phyloP scores from a whole-genome alignment of 768 basidiomycete genomes.

The Coprinopsis strossmayeri region DNA sequence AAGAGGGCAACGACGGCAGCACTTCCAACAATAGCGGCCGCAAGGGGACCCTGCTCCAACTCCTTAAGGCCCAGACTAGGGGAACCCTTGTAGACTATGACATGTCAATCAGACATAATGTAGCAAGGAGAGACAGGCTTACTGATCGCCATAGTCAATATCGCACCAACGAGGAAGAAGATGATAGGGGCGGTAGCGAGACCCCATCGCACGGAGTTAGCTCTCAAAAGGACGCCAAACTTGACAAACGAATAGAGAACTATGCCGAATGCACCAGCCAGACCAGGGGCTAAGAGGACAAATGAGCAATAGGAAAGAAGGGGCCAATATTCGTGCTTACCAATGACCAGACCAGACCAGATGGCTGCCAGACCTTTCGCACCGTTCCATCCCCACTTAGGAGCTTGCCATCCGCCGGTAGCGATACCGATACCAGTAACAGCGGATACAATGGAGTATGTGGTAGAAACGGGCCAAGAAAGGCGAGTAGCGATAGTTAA shows the following conservation, averaged over 20 bases:
- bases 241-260: conserved; percentile 19
- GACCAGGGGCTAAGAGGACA: conserved; percentile 15
- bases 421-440: conserved; percentile 22
- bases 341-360: conserved; percentile 20
- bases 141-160: conserved; percentile 21
- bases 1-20: conserved; percentile 17
- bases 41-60: conserved; percentile 10
- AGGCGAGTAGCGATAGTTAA: conserved; percentile 19
- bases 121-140: background rate
- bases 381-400: conserved; percentile 22
- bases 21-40: conserved; percentile 18
- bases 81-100: conserved; percentile 19
- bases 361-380: conserved; percentile 23
- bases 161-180: conserved; percentile 21
- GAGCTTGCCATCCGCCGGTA: conserved; percentile 17
- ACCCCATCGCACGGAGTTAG: conserved; percentile 17
- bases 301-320: conserved; percentile 4
- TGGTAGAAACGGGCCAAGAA: conserved; percentile 24
- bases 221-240: conserved; percentile 19
- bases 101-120: background rate
- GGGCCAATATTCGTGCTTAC: conserved; percentile 8
- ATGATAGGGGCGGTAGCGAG: conserved; percentile 20
- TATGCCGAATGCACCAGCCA: conserved; percentile 12
- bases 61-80: conserved; percentile 18
- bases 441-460: conserved; percentile 21